A percentile compares a stretch with the other conserved stretches of the same genome.
Evolutionary conservation across 495 filamentous ascomycete genomes (phyloP).

Genomic region (Pyrenula aspistea): DNA sequence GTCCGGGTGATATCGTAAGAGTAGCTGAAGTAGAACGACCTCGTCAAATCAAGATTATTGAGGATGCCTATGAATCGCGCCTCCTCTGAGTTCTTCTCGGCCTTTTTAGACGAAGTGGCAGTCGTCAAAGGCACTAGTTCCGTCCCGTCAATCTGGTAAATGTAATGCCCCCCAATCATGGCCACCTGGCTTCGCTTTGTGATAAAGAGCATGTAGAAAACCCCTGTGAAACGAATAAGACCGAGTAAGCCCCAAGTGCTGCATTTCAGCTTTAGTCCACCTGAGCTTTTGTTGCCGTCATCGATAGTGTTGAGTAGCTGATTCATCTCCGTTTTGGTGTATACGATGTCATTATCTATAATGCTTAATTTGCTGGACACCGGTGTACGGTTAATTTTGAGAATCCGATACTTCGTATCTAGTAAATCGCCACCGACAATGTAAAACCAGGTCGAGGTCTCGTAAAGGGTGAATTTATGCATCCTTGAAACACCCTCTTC

Average conservation of each 20-base stretch:
- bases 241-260: slow-evolving; percentile 89
- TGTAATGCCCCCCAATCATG: slow-evolving; percentile 89
- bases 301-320: slow-evolving; percentile 88
- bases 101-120: slow-evolving; percentile 49
- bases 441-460: slow-evolving; percentile 85
- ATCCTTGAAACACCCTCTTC: slow-evolving; percentile 70
- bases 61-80: slow-evolving; percentile 78
- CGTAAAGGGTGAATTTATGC: slow-evolving; percentile 92
- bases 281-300: slow-evolving; percentile 83
- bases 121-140: slow-evolving; percentile 78
- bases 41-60: slow-evolving; percentile 76
- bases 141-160: slow-evolving; percentile 93
- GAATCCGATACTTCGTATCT: slow-evolving; percentile 76
- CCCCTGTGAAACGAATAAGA: slow-evolving; percentile 89
- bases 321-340: slow-evolving; percentile 86
- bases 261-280: slow-evolving; percentile 82
- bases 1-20: slow-evolving; percentile 93
- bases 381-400: slow-evolving; percentile 87
- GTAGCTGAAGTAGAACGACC: slow-evolving; percentile 97
- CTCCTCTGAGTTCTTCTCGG: slow-evolving; percentile 81
- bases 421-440: slow-evolving; percentile 83
- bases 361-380: slow-evolving; percentile 72
- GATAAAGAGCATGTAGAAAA: slow-evolving; percentile 95
- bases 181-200: slow-evolving; percentile 94
- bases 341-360: slow-evolving; percentile 87